A percentile compares a stretch with the other conserved stretches of the same genome.
These are phyloP conservation scores for Hyparrhenia diplandra DNA, from an alignment of 176 grass and related monocot genomes.

Conservation along the genomic window DNA sequence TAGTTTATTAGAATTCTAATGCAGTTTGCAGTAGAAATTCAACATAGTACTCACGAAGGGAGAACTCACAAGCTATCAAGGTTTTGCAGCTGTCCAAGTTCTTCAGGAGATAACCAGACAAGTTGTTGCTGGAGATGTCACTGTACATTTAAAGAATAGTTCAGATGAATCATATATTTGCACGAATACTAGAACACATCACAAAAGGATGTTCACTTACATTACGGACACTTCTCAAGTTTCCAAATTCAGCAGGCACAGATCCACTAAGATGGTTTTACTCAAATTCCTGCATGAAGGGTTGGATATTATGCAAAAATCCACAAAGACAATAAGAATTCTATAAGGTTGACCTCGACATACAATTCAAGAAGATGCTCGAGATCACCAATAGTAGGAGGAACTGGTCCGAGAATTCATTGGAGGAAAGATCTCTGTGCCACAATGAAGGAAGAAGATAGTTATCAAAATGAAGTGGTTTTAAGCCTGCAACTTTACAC, in stretches of 20 bases:
- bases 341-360: slow-evolving; percentile 23
- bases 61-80: slow-evolving; percentile 79
- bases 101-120: slow-evolving; percentile 72
- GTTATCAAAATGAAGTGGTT: background rate
- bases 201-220: slow-evolving; percentile 49
- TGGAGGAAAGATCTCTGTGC: slow-evolving; percentile 86
- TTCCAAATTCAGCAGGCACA: slow-evolving; percentile 89
- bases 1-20: slow-evolving; percentile 1
- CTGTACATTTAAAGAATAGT: slow-evolving; percentile 36
- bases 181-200: background rate
- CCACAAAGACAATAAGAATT: background rate
- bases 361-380: slow-evolving; percentile 97
- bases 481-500: background rate
- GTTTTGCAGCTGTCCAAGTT: slow-evolving; percentile 89
- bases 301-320: slow-evolving; percentile 19
- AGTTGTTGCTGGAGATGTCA: slow-evolving; percentile 78
- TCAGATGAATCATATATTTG: slow-evolving; percentile 11
- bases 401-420: slow-evolving; percentile 82
- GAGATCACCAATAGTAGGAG: slow-evolving; percentile 84
- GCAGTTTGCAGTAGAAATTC: background rate
- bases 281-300: slow-evolving; percentile 68
- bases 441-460: slow-evolving; percentile 27
- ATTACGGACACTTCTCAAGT: slow-evolving; percentile 91
- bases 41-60: slow-evolving; percentile 13
- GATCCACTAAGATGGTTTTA: slow-evolving; percentile 71